Base-by-base conservation (phyloP, 495 filamentous ascomycete genomes). In the Thermothielavioides terrestris region DNA sequence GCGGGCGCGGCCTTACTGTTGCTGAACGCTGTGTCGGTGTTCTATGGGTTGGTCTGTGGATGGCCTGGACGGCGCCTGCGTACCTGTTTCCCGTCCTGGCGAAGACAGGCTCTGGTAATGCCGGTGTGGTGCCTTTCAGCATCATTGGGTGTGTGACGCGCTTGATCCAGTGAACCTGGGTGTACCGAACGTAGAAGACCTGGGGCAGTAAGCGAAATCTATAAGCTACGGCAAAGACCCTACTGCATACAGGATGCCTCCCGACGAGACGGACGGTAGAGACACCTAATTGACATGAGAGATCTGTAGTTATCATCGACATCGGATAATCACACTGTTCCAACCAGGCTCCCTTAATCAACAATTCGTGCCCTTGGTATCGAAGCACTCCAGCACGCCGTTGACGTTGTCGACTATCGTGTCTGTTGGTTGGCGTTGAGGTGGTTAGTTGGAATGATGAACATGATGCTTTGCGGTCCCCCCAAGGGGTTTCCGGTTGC, bases 381-480 rank as follows among this genome's bases (percentile, higher is more conserved):
- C 32, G 36, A 27, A 61, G 26, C 55, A 61, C 27, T 53, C 52
- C 32, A 61, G 22, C 6, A 53, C 28, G n/a, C 58, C 58, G 28
- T 61, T 61, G 34, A 39, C 53, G 46, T 61, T 61, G 17, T 54
- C 53, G 7, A 61, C 55, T 8, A 61, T 18, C 0, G 52, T 58
- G 37, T 61, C 58, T 60, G n/a, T 4, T n/a, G n/a, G n/a, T n/a
- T n/a, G n/a, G n/a, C n/a, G n/a, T 12, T 14, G 2, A 35, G 2
- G n/a, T 37, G 0, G 23, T 17, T 6, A 10, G 34, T 37, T 4
- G 20, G 32, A 26, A 47, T 21, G 10, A 11, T 34, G n/a, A 46
- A 28, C n/a, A 5, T n/a, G n/a, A n/a, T n/a, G 1, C 21, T n/a
- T 6, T 28, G 21, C n/a, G 21, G 18, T 8, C 21, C 12, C 5